phyloP scores from a whole-genome alignment of 2,329 filamentous ascomycete genomes.

The Corinectria fuckeliana region DNA sequence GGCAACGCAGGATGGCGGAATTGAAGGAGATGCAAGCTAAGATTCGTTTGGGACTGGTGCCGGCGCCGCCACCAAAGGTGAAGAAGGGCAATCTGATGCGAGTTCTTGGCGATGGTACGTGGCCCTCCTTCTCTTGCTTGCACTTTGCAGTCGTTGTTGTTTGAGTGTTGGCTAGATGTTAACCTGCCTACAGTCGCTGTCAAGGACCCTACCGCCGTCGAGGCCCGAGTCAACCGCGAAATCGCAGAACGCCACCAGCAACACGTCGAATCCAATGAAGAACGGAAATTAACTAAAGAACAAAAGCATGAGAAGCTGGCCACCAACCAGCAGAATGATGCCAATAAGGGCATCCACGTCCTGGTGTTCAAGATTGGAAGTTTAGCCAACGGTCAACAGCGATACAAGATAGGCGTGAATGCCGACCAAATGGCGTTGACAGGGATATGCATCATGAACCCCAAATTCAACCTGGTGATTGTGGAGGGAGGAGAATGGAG shows the following conservation, averaged over 20 bases:
- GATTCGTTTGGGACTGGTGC: slow-evolving; percentile 87
- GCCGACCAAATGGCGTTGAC: slow-evolving; percentile 88
- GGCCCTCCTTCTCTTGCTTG: neutral
- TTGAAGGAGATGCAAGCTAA: slow-evolving; percentile 97
- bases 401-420: slow-evolving; percentile 92
- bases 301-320: slow-evolving; percentile 84
- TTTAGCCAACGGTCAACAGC: slow-evolving; percentile 90
- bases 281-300: slow-evolving; percentile 87
- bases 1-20: slow-evolving; percentile 89
- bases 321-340: slow-evolving; percentile 84
- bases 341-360: slow-evolving; percentile 82
- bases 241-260: slow-evolving; percentile 84
- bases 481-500: slow-evolving; percentile 90
- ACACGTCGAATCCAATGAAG: slow-evolving; percentile 81
- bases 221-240: slow-evolving; percentile 90
- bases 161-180: slow-evolving; percentile 14
- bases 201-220: slow-evolving; percentile 96
- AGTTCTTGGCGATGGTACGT: slow-evolving; percentile 81
- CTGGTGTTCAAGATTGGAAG: slow-evolving; percentile 89
- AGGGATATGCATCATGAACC: slow-evolving; percentile 90
- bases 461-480: slow-evolving; percentile 85
- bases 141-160: neutral
- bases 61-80: slow-evolving; percentile 91
- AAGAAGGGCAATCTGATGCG: slow-evolving; percentile 98
- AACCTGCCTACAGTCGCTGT: slow-evolving; percentile 61